Evolutionary conservation across 2,329 filamentous ascomycete genomes (phyloP).

Genomic region (Immersiporthe knoxdaviesiana): DNA sequence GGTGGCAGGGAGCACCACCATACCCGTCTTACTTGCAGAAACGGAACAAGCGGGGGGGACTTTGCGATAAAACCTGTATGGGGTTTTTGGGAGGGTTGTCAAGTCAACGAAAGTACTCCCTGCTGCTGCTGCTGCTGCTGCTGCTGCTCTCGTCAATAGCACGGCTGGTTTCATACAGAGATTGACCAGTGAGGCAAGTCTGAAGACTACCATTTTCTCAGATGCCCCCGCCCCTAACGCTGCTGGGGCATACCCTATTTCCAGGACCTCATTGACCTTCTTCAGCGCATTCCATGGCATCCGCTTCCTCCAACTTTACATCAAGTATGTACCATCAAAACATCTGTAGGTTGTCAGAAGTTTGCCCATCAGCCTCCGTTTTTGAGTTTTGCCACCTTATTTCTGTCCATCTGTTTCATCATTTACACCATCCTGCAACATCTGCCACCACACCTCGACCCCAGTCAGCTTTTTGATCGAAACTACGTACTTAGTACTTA

Average conservation of each 20-base stretch:
- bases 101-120: neutral
- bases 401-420: neutral
- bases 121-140: no score
- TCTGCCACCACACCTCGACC: neutral
- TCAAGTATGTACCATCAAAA: neutral
- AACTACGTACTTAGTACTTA: neutral
- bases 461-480: neutral
- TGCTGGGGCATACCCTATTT: neutral
- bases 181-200: no score
- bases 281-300: neutral
- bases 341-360: neutral
- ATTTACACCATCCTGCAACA: neutral
- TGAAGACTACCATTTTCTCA: no score
- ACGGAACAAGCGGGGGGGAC: neutral
- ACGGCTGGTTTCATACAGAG: neutral
- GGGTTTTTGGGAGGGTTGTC: neutral
- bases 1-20: neutral
- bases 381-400: neutral
- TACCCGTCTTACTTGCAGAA: neutral
- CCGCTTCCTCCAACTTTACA: neutral
- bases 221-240: no score
- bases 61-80: neutral
- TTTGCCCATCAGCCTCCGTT: neutral
- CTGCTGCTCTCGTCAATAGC: neutral
- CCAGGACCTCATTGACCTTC: neutral